Evolutionary conservation across 1,284 basidiomycete genomes (phyloP).

Genomic region (Irpex sp.): DNA sequence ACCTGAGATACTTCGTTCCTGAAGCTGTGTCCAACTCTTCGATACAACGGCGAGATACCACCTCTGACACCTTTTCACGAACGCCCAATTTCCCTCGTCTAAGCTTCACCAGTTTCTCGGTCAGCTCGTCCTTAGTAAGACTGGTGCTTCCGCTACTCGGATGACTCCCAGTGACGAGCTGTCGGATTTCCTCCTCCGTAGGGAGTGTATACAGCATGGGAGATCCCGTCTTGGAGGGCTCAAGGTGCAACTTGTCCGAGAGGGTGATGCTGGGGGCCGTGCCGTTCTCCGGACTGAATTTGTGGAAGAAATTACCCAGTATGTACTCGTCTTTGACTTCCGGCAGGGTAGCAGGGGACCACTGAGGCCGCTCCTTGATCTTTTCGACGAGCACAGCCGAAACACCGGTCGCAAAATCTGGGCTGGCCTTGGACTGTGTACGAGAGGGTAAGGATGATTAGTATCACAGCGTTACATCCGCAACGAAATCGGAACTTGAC

Average conservation of each 20-base stretch:
- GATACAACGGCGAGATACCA: constrained; percentile 60
- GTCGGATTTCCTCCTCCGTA: constrained; percentile 62
- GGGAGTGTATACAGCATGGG: constrained; percentile 63
- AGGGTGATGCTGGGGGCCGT: constrained; percentile 47
- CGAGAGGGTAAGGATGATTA: constrained; percentile 4
- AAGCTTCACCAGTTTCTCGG: constrained; percentile 46
- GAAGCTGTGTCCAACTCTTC: constrained; percentile 50
- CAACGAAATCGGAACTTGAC: constrained; percentile 24
- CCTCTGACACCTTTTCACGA: constrained; percentile 70
- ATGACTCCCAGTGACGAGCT: constrained; percentile 57
- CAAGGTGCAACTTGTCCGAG: constrained; percentile 31
- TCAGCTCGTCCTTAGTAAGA: constrained; percentile 55
- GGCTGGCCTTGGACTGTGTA: constrained; percentile 67
- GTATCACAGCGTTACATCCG: not conserved
- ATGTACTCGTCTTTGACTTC: constrained; percentile 55
- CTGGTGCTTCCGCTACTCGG: constrained; percentile 54
- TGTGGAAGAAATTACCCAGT: constrained; percentile 56
- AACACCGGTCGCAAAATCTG: constrained; percentile 84
- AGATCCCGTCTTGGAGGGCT: constrained; percentile 27
- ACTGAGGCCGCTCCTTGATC: constrained; percentile 48
- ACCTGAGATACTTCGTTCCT: constrained; percentile 50
- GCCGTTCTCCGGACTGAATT: constrained; percentile 26
- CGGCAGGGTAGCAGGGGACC: constrained; percentile 60
- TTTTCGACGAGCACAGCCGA: constrained; percentile 73
- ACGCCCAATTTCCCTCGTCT: constrained; percentile 66